Base-by-base conservation (phyloP, 75 land plant genomes). In the Isoetes taiwanensis region DNA sequence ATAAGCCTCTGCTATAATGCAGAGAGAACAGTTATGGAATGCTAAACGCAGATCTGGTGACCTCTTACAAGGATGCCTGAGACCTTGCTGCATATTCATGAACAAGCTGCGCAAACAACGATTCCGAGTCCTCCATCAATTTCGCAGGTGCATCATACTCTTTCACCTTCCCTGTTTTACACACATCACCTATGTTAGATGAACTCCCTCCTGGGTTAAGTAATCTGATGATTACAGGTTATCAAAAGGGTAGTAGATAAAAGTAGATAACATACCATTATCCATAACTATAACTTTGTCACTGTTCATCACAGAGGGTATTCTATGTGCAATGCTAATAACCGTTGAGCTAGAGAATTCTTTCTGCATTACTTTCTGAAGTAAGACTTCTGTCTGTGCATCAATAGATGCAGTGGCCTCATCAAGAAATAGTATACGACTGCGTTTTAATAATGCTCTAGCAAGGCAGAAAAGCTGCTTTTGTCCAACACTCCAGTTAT, bases 121-220 rank as follows among this genome's bases (percentile, higher is more conserved):
- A 68, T 56, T 56, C 2, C 38, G 68, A 68, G 35, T 78, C 40
- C 61, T 80, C 87, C 20, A 82, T 63, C 28, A 86, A 59, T 63
- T 55, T 82, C 24, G 60, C 63, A 5, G 86, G 87, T 2, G 72
- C 53, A 58, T 86, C 87, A 59, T 59, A 83, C 38, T 86, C 93
- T 27, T 66, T 70, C 30, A 86, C 56, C 34, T 72, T 71, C 19
- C 93, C 87, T 83, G 78, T 25, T 17, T 54, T 24, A 59, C 37
- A 43, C 50, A 19, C 50, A 5, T 14, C 4, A 43, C 23, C 4
- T 19, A 3, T 4, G n/a, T n/a, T n/a, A n/a, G n/a, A n/a, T n/a
- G n/a, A n/a, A n/a, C n/a, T n/a, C n/a, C n/a, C n/a, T n/a, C n/a
- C n/a, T n/a, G n/a, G n/a, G n/a, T n/a, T n/a, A n/a, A n/a, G n/a